Base-by-base conservation (phyloP, 2,329 filamentous ascomycete species). In the Talaromyces islandicus region DNA sequence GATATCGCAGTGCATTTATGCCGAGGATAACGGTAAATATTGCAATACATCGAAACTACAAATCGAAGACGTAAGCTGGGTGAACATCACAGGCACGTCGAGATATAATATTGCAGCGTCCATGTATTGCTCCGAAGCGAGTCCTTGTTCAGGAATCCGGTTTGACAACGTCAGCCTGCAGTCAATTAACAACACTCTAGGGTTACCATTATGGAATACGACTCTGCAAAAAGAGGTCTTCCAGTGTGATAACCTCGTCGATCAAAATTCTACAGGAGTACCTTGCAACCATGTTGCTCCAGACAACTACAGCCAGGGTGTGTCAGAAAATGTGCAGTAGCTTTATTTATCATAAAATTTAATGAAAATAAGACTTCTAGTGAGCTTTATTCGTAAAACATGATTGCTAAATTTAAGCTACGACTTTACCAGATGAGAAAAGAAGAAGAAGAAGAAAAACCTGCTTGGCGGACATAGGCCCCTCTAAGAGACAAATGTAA, bases 71-170 rank as follows among this genome's bases (percentile, higher is more conserved):
- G 69, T 82, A 25, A 77, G 71, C 43, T 81, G 78, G 78, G 73
- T 78, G 60, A 83, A 82, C 64, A 75, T 82, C 56, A 78, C 76
- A 1, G 80, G 80, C 6, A 82, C 80, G 2, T 77, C 74, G 60
- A 69, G 76, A 32, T 81, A 81, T 63, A 81, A 82, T 64, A 74
- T 81, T 24, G 80, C 75, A 2, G 74, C 74, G 7, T 78, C 75
- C 4, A 78, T 81, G 51, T 78, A 81, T 67, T 80, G 77, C 67
- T 73, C 72, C 12, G 67, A 71, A 11, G 64, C 68, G 2, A 73
- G 72, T 38, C 80, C 79, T 17, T 82, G 80, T 64, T 75, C 74
- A 19, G 73, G 73, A 4, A 71, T 82, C 51, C 72, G 69, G 43
- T 81, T 82, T 64, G 73, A 77, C 59, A 70, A 76, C 58, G 74